Base-by-base conservation (phyloP, 2,329 filamentous ascomycete species). In the Hypomyces rosellus region DNA sequence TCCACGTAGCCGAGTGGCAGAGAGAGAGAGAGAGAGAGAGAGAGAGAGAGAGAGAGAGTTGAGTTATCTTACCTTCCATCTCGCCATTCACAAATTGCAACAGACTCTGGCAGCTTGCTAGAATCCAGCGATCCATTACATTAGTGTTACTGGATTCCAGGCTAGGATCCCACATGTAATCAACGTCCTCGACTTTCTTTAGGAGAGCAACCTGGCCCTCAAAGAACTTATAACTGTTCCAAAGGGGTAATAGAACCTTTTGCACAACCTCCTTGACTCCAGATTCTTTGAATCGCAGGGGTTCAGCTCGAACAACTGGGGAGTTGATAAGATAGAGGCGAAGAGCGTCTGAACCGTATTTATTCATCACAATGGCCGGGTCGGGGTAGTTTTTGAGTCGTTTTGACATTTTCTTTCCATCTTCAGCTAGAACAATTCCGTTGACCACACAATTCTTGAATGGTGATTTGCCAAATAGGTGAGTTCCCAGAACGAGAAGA, bases 381-480 rank as follows among this genome's bases (percentile, higher is more conserved):
- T 96, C 90, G 0, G 92, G 92, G 68, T 96, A 97, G 70, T 97
- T 97, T 74, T 96, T 95, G 51, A 96, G 76, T 48, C 92, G 83
- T 72, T 97, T 97, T 6, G 90, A 96, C 92, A 97, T 97, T 76
- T 97, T 97, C 76, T 96, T 96, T 50, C 92, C 92, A 63, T 96
- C 89, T 65, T 95, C 90, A 1, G 91, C 91, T 38, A 96, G 78
- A 4, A 96, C 90, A 55, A 96, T 93, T 45, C 91, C 91, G 64
- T 95, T 96, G 55, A 96, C 90, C n/a, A 96, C 88, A 61, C 89
- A 95, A 66, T 96, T 96, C 71, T 93, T 85, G 77, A 96, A 96
- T 0, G 92, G 90, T 2, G 90, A 82, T 34, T 82, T 80, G 40
- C 87, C 87, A 61, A 93, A 95, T 4, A 96, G 77, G 65, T 95